A percentile compares a stretch with the other conserved stretches of the same genome.
Conservation (phyloP, 2,329 filamentous ascomycete genomes). For the Diaporthe ampelina region DNA sequence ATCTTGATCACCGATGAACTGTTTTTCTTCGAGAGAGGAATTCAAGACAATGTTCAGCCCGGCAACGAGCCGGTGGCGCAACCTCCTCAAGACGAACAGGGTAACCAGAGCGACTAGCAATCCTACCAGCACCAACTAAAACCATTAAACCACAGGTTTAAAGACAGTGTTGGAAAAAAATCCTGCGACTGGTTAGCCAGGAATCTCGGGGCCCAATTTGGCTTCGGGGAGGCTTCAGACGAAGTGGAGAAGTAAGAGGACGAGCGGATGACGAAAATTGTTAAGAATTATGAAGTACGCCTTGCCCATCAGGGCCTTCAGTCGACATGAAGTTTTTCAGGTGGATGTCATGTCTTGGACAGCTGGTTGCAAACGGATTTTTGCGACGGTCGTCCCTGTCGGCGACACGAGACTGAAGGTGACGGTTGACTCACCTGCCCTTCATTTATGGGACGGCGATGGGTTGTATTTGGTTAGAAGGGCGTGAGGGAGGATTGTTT, state of each 20-base stretch:
- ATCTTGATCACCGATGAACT: constrained; percentile 6
- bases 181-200: not conserved
- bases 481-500: not conserved
- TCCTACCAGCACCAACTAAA: too few relatives aligned
- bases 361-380: not conserved
- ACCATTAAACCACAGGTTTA: not conserved
- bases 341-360: not conserved
- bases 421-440: not conserved
- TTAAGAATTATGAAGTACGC: not conserved
- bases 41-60: not conserved
- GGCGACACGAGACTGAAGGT: not conserved
- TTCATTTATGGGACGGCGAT: not conserved
- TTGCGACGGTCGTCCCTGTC: not conserved
- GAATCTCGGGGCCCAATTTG: not conserved
- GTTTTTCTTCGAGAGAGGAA: not conserved
- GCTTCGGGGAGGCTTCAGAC: not conserved
- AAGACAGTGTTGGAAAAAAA: too few relatives aligned
- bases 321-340: not conserved
- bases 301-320: too few relatives aligned
- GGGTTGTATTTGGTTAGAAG: not conserved
- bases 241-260: not conserved
- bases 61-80: not conserved
- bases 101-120: not conserved
- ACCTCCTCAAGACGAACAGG: not conserved
- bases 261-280: not conserved